Percentiles rank a stretch among this genome's conserved stretches.
These are phyloP conservation scores for Mangifera indica DNA, from an alignment of 345 rosid species.

Conservation along the genomic window DNA sequence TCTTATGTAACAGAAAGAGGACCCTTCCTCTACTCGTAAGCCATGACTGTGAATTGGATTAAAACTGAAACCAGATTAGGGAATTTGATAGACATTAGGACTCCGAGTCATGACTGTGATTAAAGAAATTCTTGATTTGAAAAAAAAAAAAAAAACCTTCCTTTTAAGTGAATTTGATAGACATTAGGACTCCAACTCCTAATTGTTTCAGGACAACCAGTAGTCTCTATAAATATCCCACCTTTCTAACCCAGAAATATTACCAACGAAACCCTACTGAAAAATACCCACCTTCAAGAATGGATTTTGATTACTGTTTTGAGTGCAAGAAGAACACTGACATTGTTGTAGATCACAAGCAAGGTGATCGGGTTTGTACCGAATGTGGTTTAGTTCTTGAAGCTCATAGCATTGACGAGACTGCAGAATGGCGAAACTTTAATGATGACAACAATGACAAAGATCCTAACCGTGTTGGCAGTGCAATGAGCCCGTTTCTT, in stretches of 20 bases:
- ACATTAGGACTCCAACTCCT: neutral
- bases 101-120: neutral
- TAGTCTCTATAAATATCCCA: neutral
- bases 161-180: neutral
- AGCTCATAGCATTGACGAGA: neutral
- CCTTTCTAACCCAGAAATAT: neutral
- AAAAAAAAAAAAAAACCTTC: no score
- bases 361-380: conserved; percentile 11
- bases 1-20: neutral
- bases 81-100: neutral
- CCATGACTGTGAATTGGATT: neutral
- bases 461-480: conserved; percentile 23
- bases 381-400: conserved; percentile 21
- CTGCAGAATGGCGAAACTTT: conserved; percentile 18
- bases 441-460: conserved; percentile 14
- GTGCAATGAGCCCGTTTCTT: neutral
- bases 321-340: conserved; percentile 16
- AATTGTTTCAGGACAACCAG: neutral
- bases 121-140: neutral
- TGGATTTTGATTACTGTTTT: neutral
- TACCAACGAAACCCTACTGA: neutral
- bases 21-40: neutral
- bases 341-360: neutral
- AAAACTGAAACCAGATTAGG: neutral
- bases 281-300: neutral